A percentile compares a stretch with the other conserved stretches of the same genome.
Evolutionary conservation across 495 filamentous ascomycete species (phyloP).

Genomic region (Trichoderma gamsii): DNA sequence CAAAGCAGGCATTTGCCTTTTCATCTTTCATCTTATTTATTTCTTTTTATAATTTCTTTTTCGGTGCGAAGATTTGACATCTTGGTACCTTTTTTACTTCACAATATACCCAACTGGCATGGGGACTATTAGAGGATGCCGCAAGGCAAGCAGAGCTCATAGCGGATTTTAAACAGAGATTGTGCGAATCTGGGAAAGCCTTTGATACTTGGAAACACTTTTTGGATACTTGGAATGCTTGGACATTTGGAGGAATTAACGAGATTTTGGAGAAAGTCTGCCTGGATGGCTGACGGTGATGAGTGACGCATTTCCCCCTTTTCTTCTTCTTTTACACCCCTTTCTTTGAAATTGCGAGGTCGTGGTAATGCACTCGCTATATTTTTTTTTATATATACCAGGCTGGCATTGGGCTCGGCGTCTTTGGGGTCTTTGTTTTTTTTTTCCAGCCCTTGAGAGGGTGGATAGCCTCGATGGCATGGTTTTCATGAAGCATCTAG

Average conservation of each 20-base stretch:
- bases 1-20: slow-evolving; percentile 12
- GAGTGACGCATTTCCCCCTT: not conserved
- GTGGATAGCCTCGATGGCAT: slow-evolving; percentile 2
- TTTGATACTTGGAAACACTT: not conserved
- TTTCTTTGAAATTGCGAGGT: not conserved
- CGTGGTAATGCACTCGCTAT: not conserved
- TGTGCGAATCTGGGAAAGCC: slow-evolving; percentile 12
- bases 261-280: not conserved
- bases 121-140: slow-evolving; percentile 16
- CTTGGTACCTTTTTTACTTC: slow-evolving; percentile 14
- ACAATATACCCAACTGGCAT: slow-evolving; percentile 23
- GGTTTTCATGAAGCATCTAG: slow-evolving; percentile 4
- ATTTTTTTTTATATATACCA: slow-evolving; percentile 10
- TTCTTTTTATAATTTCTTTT: slow-evolving; percentile 21
- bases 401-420: slow-evolving; percentile 14
- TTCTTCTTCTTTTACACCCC: not conserved
- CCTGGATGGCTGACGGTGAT: slow-evolving; percentile 10
- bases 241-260: not conserved
- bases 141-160: slow-evolving; percentile 17
- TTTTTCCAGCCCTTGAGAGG: slow-evolving; percentile 5
- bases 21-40: slow-evolving; percentile 21
- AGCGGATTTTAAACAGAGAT: slow-evolving; percentile 13
- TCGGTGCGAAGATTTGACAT: slow-evolving; percentile 1
- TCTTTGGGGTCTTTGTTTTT: not conserved
- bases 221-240: not conserved